Conservation (phyloP, 345 rosid genomes). For the Aquilaria yunnanensis region DNA sequence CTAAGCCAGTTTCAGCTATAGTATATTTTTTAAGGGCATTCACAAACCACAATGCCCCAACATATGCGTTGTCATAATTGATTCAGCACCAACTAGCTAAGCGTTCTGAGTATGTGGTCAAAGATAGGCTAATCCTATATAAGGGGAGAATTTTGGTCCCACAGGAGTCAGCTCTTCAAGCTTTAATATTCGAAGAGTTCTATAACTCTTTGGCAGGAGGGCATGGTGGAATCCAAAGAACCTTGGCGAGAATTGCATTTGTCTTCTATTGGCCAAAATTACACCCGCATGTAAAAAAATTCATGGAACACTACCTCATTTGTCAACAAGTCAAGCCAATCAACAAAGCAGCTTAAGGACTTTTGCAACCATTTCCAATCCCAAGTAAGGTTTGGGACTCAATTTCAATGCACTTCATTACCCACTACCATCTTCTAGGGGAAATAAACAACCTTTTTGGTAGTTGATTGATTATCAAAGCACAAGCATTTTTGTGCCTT, state of each 20-base stretch:
- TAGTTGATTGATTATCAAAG: not conserved
- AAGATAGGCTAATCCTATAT: not conserved
- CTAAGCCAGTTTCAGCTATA: not conserved
- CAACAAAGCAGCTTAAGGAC: not conserved
- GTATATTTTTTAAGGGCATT: not conserved
- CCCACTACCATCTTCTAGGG: not conserved
- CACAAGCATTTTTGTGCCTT: not conserved
- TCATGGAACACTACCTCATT: not conserved
- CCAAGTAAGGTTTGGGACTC: not conserved
- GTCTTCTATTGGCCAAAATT: not conserved
- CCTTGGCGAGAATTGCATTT: no score
- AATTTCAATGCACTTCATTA: not conserved
- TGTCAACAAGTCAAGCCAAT: not conserved
- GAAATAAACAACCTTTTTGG: not conserved
- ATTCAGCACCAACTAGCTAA: not conserved
- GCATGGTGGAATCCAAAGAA: not conserved
- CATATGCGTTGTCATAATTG: not conserved
- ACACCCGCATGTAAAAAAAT: rapidly evolving
- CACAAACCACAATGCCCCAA: no score
- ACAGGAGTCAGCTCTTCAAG: not conserved
- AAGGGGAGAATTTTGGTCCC: not conserved
- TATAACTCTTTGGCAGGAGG: not conserved
- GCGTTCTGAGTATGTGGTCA: not conserved
- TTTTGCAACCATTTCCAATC: not conserved
- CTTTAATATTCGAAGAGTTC: not conserved